Evolutionary conservation across 805 yeast species (phyloP).

Genomic region (Candida cerambycidarum): DNA sequence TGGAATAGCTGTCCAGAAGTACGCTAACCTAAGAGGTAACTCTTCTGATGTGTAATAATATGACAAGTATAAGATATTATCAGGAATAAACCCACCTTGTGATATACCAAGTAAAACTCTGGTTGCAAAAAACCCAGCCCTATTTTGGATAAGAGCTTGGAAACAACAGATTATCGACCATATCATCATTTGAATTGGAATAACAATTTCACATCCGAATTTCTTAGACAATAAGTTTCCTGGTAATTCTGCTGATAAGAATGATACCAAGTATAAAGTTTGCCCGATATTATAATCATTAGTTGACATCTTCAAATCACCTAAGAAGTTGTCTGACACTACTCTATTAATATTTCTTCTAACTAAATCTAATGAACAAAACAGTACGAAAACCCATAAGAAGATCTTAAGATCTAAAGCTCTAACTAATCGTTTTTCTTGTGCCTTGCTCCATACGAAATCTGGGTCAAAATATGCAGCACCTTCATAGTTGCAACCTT

Average conservation of each 20-base stretch:
- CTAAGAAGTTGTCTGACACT: conserved; percentile 21
- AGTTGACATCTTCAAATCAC: conserved; percentile 34
- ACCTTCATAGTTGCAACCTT: conserved; percentile 53
- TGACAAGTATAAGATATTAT: conserved; percentile 58
- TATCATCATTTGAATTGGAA: conserved; percentile 41
- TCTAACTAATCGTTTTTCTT: conserved; percentile 50
- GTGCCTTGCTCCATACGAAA: conserved; percentile 53
- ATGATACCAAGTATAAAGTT: conserved; percentile 40
- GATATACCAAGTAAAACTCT: conserved; percentile 27
- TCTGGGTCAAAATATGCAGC: conserved; percentile 56
- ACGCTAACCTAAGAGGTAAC: conserved; percentile 55
- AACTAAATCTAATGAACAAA: conserved; percentile 22
- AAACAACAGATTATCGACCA: conserved; percentile 28
- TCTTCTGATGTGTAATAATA: conserved; percentile 64
- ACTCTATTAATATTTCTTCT: conserved; percentile 25
- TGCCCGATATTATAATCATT: conserved; percentile 42
- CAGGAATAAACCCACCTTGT: conserved; percentile 45
- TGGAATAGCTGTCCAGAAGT: conserved; percentile 32
- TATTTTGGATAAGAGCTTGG: conserved; percentile 23
- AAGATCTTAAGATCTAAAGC: conserved; percentile 55
- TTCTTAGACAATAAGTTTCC: conserved; percentile 61
- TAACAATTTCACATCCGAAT: conserved; percentile 60
- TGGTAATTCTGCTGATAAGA: conserved; percentile 48
- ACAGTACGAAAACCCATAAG: conserved; percentile 48
- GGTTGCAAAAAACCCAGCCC: conserved; percentile 22